A percentile compares a stretch with the other conserved stretches of the same genome.
Evolutionary conservation across 768 basidiomycete species (phyloP).

Genomic region (Trametes villosa): DNA sequence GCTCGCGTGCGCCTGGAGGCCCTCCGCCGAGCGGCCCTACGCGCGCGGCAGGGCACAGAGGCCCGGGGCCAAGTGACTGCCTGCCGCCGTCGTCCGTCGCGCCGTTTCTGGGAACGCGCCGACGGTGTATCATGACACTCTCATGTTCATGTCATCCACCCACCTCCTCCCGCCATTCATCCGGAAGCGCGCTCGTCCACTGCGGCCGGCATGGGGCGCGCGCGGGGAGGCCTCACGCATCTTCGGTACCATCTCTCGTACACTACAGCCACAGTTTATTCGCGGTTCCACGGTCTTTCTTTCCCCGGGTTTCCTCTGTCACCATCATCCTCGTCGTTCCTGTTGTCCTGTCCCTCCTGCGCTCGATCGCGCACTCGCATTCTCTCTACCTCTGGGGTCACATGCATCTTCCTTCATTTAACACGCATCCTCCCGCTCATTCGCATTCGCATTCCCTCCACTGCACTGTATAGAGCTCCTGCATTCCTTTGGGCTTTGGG

Average conservation of each 20-base stretch:
- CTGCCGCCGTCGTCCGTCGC: neutral
- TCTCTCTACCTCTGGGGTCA: neutral
- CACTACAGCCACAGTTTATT: constrained; percentile 15
- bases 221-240: constrained; percentile 1
- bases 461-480: constrained; percentile 12
- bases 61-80: constrained; percentile 4
- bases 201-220: neutral
- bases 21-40: neutral
- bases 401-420: too few species aligned
- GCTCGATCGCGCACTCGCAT: constrained; percentile 6
- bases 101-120: neutral
- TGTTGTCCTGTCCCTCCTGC: neutral
- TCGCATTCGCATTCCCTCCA: neutral
- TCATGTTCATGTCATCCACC: neutral
- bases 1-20: constrained; percentile 4
- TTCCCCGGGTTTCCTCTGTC: neutral
- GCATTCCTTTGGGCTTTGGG: neutral
- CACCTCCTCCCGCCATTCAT: neutral
- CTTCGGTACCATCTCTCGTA: constrained; percentile 11
- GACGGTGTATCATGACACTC: constrained; percentile 1
- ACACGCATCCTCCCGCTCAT: neutral
- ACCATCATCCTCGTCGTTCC: neutral
- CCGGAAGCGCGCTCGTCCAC: neutral
- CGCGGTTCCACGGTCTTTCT: neutral
- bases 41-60: constrained; percentile 6